Evolutionary conservation across 805 yeast species (phyloP).

Genomic region (Torulaspora microellipsoides): DNA sequence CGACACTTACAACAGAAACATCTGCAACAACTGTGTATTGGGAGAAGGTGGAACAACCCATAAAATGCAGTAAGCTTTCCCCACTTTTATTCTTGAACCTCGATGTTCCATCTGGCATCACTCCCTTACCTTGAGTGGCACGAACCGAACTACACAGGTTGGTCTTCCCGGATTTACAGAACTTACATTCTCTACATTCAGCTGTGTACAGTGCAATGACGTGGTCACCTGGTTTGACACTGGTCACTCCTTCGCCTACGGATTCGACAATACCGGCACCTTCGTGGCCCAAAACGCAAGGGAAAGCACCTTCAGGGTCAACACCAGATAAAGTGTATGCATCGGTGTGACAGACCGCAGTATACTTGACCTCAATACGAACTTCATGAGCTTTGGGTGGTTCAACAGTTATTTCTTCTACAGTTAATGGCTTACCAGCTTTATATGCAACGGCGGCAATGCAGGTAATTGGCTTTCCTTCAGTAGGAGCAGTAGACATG

Average conservation of each 20-base stretch:
- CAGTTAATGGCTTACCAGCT: slow-evolving; percentile 73
- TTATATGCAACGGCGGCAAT: slow-evolving; percentile 98
- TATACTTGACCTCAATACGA: slow-evolving; percentile 76
- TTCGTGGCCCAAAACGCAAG: slow-evolving; percentile 92
- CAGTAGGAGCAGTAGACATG: slow-evolving; percentile 20
- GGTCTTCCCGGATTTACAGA: slow-evolving; percentile 93
- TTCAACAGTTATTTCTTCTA: slow-evolving; percentile 84
- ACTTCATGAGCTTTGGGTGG: slow-evolving; percentile 98
- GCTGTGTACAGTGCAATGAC: slow-evolving; percentile 95
- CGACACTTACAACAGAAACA: slow-evolving; percentile 90
- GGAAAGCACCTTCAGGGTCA: slow-evolving; percentile 97
- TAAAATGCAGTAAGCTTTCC: slow-evolving; percentile 78
- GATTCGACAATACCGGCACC: slow-evolving; percentile 97
- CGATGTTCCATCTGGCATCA: slow-evolving; percentile 97
- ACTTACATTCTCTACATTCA: slow-evolving; percentile 92
- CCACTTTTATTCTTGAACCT: slow-evolving; percentile 82
- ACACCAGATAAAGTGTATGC: slow-evolving; percentile 92
- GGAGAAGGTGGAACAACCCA: slow-evolving; percentile 97
- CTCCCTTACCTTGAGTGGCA: slow-evolving; percentile 97
- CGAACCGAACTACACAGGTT: slow-evolving; percentile 93
- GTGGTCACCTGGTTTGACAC: slow-evolving; percentile 87
- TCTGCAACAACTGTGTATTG: slow-evolving; percentile 98
- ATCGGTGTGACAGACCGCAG: slow-evolving; percentile 98
- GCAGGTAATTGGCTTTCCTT: slow-evolving; percentile 62
- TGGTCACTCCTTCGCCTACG: slow-evolving; percentile 89